phyloP scores from a whole-genome alignment of 192 early-diverging fungal species.

The Spizellomyces sp. region DNA sequence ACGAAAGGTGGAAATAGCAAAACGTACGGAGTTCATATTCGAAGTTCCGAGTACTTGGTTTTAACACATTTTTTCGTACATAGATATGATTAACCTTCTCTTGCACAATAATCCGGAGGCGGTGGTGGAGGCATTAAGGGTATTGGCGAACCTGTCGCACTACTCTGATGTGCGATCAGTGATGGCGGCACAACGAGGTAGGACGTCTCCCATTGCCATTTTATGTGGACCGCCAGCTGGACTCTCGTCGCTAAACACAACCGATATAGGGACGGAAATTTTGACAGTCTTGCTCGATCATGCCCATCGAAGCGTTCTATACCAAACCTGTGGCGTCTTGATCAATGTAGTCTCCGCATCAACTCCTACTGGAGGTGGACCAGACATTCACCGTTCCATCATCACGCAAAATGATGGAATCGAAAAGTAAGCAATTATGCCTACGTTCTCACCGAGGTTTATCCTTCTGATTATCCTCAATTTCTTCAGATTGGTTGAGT shows the following conservation, averaged over 20 bases:
- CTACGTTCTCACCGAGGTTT: conserved; percentile 7
- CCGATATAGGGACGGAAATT: conserved; percentile 40
- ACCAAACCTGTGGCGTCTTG: conserved; percentile 46
- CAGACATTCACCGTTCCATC: not conserved
- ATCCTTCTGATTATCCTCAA: not conserved
- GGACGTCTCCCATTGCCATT: not conserved
- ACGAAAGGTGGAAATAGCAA: conserved; percentile 26
- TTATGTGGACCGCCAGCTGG: too few relatives aligned
- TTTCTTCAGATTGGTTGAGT: conserved; percentile 27
- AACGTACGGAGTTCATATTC: conserved; percentile 22
- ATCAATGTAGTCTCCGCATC: conserved; percentile 33
- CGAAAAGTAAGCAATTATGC: conserved; percentile 10
- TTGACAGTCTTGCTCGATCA: conserved; percentile 48
- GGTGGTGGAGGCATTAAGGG: conserved; percentile 38
- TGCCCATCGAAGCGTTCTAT: conserved; percentile 25
- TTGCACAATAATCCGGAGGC: conserved; percentile 44
- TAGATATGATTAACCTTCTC: conserved; percentile 41
- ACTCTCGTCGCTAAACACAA: not conserved
- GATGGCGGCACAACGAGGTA: conserved; percentile 14
- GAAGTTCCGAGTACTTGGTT: too few relatives aligned
- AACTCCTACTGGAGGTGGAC: not conserved
- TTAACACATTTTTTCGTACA: not conserved
- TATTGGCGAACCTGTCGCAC: conserved; percentile 42
- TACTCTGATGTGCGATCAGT: conserved; percentile 15
- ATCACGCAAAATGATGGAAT: conserved; percentile 22